phyloP scores from a whole-genome alignment of 179 eudicot species.

The Patellifolia procumbens region DNA sequence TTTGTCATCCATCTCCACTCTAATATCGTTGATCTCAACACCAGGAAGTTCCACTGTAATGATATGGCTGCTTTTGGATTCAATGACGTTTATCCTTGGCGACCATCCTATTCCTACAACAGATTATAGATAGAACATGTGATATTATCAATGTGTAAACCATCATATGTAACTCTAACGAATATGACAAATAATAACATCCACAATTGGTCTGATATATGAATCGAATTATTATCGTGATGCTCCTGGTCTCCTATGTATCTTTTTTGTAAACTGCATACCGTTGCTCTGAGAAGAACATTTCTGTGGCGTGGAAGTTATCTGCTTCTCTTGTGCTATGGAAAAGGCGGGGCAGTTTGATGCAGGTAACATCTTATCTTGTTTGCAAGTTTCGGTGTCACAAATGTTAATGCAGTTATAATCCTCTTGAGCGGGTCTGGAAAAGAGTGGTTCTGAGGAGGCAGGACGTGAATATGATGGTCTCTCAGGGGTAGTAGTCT shows the following conservation, averaged over 20 bases:
- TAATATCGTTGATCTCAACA: conserved; percentile 50
- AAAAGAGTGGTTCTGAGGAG: conserved; percentile 36
- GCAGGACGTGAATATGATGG: conserved; percentile 58
- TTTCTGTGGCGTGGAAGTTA: conserved; percentile 21
- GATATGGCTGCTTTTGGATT: conserved; percentile 50
- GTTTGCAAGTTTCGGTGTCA: conserved; percentile 18
- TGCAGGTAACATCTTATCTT: conserved; percentile 25
- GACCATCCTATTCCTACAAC: conserved; percentile 49
- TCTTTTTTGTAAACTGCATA: conserved; percentile 16
- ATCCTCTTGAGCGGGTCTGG: conserved; percentile 42
- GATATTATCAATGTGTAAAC: background rate
- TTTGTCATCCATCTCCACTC: conserved; percentile 61
- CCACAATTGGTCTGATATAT: background rate
- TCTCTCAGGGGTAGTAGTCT: conserved; percentile 24
- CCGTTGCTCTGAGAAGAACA: conserved; percentile 38
- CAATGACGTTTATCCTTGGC: conserved; percentile 65
- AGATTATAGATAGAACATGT: background rate
- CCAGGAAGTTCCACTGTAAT: conserved; percentile 74
- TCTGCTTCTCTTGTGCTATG: conserved; percentile 31
- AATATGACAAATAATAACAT: background rate
- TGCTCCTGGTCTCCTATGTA: background rate
- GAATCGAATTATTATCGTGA: background rate
- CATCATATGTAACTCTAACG: background rate
- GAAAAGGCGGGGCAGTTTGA: conserved; percentile 50
- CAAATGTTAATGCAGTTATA: conserved; percentile 21